These are phyloP conservation scores for Marasmius tenuissimus DNA, from an alignment of 1,284 basidiomycete species.

Conservation along the genomic window DNA sequence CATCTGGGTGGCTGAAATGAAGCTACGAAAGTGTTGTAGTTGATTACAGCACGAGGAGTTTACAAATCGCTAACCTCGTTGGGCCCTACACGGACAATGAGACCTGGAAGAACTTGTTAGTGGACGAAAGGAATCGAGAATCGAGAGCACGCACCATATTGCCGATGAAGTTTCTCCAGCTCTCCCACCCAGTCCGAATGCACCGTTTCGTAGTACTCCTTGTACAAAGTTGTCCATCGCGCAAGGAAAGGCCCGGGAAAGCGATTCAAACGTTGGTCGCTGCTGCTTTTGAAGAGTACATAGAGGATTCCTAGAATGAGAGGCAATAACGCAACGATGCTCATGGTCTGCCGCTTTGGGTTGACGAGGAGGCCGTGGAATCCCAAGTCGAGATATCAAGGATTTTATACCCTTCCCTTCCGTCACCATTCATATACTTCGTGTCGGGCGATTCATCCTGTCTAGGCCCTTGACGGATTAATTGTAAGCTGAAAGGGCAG, in stretches of 20 bases:
- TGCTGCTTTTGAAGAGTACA: not conserved
- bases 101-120: slow-evolving; percentile 5
- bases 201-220: slow-evolving; percentile 10
- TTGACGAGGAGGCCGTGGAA: not conserved
- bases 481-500: too few relatives aligned
- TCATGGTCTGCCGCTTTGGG: not conserved
- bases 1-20: slow-evolving; percentile 24
- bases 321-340: not conserved
- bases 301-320: not conserved
- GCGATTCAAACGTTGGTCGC: not conserved
- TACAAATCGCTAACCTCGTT: slow-evolving; percentile 11
- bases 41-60: not conserved
- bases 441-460: too few relatives aligned
- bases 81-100: slow-evolving; percentile 15
- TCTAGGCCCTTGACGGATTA: too few relatives aligned
- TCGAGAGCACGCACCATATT: slow-evolving; percentile 7
- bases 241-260: slow-evolving; percentile 16
- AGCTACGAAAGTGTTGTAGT: slow-evolving; percentile 13
- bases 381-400: too few relatives aligned
- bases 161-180: slow-evolving; percentile 9
- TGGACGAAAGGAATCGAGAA: not conserved
- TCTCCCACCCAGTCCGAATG: slow-evolving; percentile 10
- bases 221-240: slow-evolving; percentile 10
- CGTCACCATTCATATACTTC: too few relatives aligned
- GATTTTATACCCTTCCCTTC: too few relatives aligned